Evolutionary conservation across 106 monocot species (phyloP), one percentile per base, ranked within the genome.

Genomic region (Alisma plantagoaquatica): DNA sequence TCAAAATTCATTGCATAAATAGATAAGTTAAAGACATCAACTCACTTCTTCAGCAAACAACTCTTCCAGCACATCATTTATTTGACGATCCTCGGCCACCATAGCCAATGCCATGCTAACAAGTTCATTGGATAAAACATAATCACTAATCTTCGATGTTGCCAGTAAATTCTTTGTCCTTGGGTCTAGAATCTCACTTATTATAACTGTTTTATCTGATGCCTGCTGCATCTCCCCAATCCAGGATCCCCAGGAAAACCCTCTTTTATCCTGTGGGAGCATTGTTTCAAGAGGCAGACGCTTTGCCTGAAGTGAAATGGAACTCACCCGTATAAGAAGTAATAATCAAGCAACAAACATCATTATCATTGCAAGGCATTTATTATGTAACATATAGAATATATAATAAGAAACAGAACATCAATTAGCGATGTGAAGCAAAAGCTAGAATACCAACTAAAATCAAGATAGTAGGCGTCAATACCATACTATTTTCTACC

Each of bases 101-200:
- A 83, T 83, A 56, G 77, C 82, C 59, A 83, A 64, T 21, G 82
- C 82, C 82, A 83, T 83, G 66, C 82, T 83, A 46, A 83, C 82
- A 29, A 83, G 59, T 68, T 83, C 82, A 64, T 83, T 83, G 30
- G 82, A 83, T 29, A 83, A 59, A 31, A 83, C 77, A 64, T 83
- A 83, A 53, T 83, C 82, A 58, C 82, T 83, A 23, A 83, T 83
- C 63, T 68, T 83, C 29, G 77, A 83, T 74, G 77, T 60, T 10
- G 77, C 70, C 50, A 83, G 53, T 43, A 83, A 67, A 55, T 83
- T 83, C 60, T 77, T 83, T 0, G 82, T 83, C 49, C 82, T 73
- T 14, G 82, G 77, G 57, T 83, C 82, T 33, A 83, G 46, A 51
- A 83, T 83, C 60, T 83, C 82, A 56, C 82, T 83, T 23, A 83